These are phyloP conservation scores for Mycocentrospora acerina DNA, from an alignment of 2,329 filamentous ascomycete species.

Conservation along the genomic window DNA sequence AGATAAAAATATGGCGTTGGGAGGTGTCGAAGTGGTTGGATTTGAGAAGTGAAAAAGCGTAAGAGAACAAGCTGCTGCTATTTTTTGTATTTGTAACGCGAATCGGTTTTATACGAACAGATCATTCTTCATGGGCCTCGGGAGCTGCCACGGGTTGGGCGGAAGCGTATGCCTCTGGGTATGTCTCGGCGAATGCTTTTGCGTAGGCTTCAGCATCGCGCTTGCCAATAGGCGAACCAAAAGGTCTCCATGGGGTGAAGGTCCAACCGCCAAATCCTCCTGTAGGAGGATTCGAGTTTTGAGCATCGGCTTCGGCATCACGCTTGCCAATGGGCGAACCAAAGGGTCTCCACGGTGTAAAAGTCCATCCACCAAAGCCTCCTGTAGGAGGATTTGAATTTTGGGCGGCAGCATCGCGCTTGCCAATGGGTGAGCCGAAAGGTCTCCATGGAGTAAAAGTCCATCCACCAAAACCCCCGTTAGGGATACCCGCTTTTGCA, in stretches of 20 bases:
- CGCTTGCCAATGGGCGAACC: slow-evolving; percentile 30
- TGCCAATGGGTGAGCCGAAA: slow-evolving; percentile 5
- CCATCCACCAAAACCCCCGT: neutral
- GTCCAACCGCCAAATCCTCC: neutral
- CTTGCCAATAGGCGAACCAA: slow-evolving; percentile 25
- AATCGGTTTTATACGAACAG: too few relatives aligned
- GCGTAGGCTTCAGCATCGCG: slow-evolving; percentile 30
- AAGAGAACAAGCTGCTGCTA: slow-evolving; percentile 1
- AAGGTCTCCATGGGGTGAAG: slow-evolving; percentile 6
- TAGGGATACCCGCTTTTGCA: slow-evolving; percentile 28
- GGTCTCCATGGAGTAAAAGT: slow-evolving; percentile 1
- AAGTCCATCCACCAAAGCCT: neutral
- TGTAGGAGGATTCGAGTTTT: neutral
- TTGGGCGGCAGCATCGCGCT: slow-evolving; percentile 5
- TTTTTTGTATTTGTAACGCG: neutral
- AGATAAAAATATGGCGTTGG: neutral
- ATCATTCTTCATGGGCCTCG: too few relatives aligned
- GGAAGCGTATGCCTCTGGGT: too few relatives aligned
- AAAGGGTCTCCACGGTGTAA: slow-evolving; percentile 10
- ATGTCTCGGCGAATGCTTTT: neutral
- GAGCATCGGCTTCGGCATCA: slow-evolving; percentile 23
- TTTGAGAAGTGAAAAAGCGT: slow-evolving; percentile 4
- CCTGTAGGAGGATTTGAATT: slow-evolving; percentile 4
- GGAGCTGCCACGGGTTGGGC: too few relatives aligned
- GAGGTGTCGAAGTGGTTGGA: neutral